Base-by-base conservation (phyloP, 768 basidiomycete species). In the Lepiota subincarnata region DNA sequence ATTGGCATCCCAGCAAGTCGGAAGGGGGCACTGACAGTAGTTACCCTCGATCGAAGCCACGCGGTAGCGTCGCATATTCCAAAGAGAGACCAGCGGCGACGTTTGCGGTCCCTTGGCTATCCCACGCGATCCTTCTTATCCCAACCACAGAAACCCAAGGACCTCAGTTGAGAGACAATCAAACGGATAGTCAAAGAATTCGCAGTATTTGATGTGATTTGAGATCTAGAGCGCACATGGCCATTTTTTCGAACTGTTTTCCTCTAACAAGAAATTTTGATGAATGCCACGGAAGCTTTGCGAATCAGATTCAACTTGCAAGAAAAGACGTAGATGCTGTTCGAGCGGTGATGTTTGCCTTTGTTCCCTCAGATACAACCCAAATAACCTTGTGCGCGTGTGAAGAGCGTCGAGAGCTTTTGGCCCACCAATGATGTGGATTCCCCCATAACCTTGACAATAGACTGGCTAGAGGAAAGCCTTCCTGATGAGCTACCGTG, bases 211-310 rank as follows among this genome's bases (percentile, higher is more conserved):
- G 80, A 82, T 61, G 75, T 73, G 34, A 71, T n/a, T 82, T 14
- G 84, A 86, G 63, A 78, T 87, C 35, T 83, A 87, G 60, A 75
- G 70, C 55, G 83, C 82, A 3, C 84, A 87, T 55, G 84, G 83
- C 28, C 84, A 82, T 62, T 65, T 86, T 14, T 50, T 85, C 2
- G 70, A 71, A n/a, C n/a, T 53, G 63, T 66, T 11, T 90, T 89
- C 69, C 42, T 81, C 36, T 49, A 87, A 87, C 73, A 77, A 79
- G 58, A 76, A 84, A 24, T n/a, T 82, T 77, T 3, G 86, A 87
- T 63, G 73, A 79, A 56, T 90, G 86, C 59, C 86, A 86, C 1
- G 87, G 87, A 1, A 78, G 76, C 57, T 78, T 87, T 52, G 85
- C 87, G 66, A 89, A 87, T 62, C 75, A 87, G 20, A 77, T 71